Evolutionary conservation across 2,329 filamentous ascomycete genomes (phyloP), one percentile per base, ranked within the genome.

Genomic region (Aspergillus quadricinctus): DNA sequence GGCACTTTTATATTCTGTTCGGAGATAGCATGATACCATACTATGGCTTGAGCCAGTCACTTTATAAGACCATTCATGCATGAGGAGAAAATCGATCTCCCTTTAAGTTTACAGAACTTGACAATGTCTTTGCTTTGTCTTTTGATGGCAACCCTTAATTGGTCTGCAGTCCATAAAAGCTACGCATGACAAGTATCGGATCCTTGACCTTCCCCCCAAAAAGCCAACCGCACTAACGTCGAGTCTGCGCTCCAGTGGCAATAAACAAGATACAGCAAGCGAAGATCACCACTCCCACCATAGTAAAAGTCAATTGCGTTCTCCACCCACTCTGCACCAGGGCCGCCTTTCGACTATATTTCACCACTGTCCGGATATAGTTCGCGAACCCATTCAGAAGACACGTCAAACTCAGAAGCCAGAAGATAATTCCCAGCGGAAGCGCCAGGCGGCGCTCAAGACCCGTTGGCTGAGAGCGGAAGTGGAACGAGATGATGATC

Each of bases 291-390:
- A 66, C 65, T n/a, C 75, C 75, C 8, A 78, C 72, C 23, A 78
- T 61, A 4, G 70, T 70, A 61, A 77, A 76, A n/a, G 96, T 89
- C 45, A 87, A 73, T 71, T 97, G 92, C 40, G 94, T 97, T 75
- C 91, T 93, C 88, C 90, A 94, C 1, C 94, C 94, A 29, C 86
- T 89, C 77, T 99, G 94, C 41, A 99, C 94, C 61, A 97, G 82
- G 0, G 94, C 94, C 27, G 82, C 81, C 62, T 87, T 85, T 41
- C 83, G 81, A 64, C 88, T 88, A 72, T 96, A 99, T 69, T 90
- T 88, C 65, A 88, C 88, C 25, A 97, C 86, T 64, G 81, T 84
- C 79, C 85, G 88, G 61, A 96, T 86, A 69, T 99, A 99, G 69
- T 96, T 97, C 1, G 86, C 86, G 58, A 96, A 76, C 0, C 94